These are phyloP conservation scores for Herpotrichia juniperi DNA, from an alignment of 2,329 filamentous ascomycete species.

Conservation along the genomic window DNA sequence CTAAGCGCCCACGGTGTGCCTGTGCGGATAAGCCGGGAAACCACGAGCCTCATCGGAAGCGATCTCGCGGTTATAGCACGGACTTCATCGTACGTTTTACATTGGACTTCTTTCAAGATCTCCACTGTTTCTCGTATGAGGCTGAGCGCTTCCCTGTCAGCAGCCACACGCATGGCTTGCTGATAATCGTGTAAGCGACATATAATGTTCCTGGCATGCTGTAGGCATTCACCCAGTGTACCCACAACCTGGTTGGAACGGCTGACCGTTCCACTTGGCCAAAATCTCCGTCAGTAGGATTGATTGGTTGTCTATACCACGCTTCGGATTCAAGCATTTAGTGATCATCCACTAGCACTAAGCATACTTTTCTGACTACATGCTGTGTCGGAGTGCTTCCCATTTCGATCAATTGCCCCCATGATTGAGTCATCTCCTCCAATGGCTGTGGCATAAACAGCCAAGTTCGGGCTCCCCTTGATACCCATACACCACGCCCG, in stretches of 20 bases:
- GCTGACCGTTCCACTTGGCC: slow-evolving; percentile 6
- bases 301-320: slow-evolving; percentile 15
- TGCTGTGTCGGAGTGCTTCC: slow-evolving; percentile 5
- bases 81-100: not conserved
- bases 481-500: slow-evolving; percentile 1
- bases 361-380: slow-evolving; percentile 22
- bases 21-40: not conserved
- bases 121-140: slow-evolving; percentile 2
- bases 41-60: not conserved
- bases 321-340: slow-evolving; percentile 20
- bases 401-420: slow-evolving; percentile 1
- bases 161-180: not conserved
- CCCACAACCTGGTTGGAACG: slow-evolving; percentile 4
- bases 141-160: slow-evolving; percentile 4
- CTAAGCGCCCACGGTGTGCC: not conserved
- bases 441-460: not conserved
- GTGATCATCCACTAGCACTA: slow-evolving; percentile 28
- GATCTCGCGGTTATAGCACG: not conserved
- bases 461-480: not conserved
- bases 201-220: not conserved
- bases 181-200: not conserved
- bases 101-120: slow-evolving; percentile 4
- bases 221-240: slow-evolving; percentile 2
- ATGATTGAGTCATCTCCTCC: not conserved
- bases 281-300: slow-evolving; percentile 2